Percentiles rank a stretch among this genome's conserved stretches.
These are phyloP conservation scores for Pyricularia grisea DNA, from an alignment of 2,329 filamentous ascomycete genomes.

Conservation along the genomic window DNA sequence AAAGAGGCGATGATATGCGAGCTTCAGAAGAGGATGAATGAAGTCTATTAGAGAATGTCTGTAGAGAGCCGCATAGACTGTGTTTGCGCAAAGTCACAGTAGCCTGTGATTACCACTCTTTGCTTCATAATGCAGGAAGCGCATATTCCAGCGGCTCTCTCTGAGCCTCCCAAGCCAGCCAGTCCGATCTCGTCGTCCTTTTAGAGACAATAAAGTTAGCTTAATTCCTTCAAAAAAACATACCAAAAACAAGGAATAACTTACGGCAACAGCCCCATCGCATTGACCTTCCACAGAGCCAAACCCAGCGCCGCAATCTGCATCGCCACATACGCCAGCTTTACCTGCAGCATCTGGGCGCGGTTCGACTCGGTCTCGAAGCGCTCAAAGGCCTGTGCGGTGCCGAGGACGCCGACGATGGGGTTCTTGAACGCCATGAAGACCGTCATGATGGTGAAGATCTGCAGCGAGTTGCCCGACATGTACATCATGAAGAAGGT, in stretches of 20 bases:
- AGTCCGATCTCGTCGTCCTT: slow-evolving; percentile 91
- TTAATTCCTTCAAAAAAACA: not conserved
- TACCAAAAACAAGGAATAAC: slow-evolving; percentile 17
- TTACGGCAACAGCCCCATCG: slow-evolving; percentile 88
- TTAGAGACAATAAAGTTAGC: slow-evolving; percentile 8
- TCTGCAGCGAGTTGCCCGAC: slow-evolving; percentile 96
- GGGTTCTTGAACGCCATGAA: slow-evolving; percentile 98
- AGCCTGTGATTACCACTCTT: not conserved
- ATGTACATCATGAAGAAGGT: slow-evolving; percentile 99
- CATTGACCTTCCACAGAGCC: slow-evolving; percentile 93
- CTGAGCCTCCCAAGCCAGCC: slow-evolving; percentile 89
- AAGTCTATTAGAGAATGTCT: not conserved
- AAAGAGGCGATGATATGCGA: not conserved
- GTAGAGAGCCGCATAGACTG: not conserved
- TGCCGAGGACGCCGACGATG: slow-evolving; percentile 70
- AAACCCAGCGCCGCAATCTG: slow-evolving; percentile 76
- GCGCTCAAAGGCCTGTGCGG: slow-evolving; percentile 80
- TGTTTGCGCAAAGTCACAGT: not conserved
- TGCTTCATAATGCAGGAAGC: slow-evolving; percentile 44
- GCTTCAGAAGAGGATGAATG: not conserved
- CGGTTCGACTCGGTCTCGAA: slow-evolving; percentile 79
- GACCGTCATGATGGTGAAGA: slow-evolving; percentile 99
- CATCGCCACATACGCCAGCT: slow-evolving; percentile 79
- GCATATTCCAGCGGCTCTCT: slow-evolving; percentile 59
- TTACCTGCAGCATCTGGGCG: slow-evolving; percentile 67